A percentile compares a stretch with the other conserved stretches of the same genome.
Evolutionary conservation across 257 asterid species (phyloP).

Genomic region (Lycium ferocissimum): DNA sequence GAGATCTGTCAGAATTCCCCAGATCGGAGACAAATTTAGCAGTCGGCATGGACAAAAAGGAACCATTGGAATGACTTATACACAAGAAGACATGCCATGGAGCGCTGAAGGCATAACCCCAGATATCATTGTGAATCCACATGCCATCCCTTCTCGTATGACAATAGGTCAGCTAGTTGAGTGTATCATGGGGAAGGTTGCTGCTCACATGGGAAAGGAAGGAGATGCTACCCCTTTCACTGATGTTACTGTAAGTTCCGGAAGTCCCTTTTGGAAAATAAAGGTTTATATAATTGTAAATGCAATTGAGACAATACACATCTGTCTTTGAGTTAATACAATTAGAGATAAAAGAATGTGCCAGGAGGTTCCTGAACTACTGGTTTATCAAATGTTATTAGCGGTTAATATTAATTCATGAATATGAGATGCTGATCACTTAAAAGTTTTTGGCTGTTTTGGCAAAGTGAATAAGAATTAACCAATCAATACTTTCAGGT

Average conservation of each 20-base stretch:
- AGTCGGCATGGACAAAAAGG: conserved; percentile 48
- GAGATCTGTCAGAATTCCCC: conserved; percentile 92
- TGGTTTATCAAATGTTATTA: not conserved
- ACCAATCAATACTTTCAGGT: conserved; percentile 38
- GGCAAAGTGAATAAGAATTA: not conserved
- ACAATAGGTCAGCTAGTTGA: conserved; percentile 46
- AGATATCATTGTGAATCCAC: conserved; percentile 45
- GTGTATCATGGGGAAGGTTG: conserved; percentile 44
- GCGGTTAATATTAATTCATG: not conserved
- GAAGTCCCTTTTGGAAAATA: not conserved
- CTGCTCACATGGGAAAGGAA: conserved; percentile 45
- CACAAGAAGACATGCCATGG: conserved; percentile 48
- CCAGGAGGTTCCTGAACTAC: not conserved
- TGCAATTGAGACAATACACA: not conserved
- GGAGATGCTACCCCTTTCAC: conserved; percentile 61
- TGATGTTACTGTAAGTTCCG: conserved; percentile 40
- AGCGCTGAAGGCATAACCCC: conserved; percentile 41
- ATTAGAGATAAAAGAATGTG: not conserved
- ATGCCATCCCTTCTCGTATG: conserved; percentile 49
- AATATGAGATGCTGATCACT: not conserved
- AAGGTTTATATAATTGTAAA: conserved; percentile 9
- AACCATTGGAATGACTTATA: conserved; percentile 39
- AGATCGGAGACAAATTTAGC: conserved; percentile 57
- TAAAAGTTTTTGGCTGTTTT: not conserved
- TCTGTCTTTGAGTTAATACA: not conserved